These are phyloP conservation scores for Boechera stricta DNA, from an alignment of 345 rosid genomes.

Conservation along the genomic window DNA sequence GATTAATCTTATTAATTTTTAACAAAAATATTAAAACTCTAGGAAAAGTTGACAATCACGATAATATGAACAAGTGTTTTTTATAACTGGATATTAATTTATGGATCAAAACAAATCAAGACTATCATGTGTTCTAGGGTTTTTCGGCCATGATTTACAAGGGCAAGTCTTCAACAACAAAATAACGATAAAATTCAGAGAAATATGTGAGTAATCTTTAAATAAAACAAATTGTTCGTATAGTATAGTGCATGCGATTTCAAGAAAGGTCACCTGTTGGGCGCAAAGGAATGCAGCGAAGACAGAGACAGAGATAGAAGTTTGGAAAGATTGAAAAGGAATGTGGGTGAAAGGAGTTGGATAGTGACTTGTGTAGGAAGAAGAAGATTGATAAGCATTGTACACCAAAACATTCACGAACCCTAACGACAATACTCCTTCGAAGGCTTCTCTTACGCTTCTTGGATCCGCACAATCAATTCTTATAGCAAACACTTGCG, in stretches of 20 bases:
- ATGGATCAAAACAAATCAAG: background rate
- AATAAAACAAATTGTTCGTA: background rate
- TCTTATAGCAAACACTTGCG: constrained; percentile 92
- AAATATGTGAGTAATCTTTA: background rate
- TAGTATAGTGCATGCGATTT: background rate
- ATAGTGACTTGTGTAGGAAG: constrained; percentile 46
- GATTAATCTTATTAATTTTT: background rate
- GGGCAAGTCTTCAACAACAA: background rate
- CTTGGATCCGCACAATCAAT: constrained; percentile 87
- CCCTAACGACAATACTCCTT: constrained; percentile 92
- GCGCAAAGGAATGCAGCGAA: constrained; percentile 84
- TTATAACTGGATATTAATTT: background rate
- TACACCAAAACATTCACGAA: constrained; percentile 88
- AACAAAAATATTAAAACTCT: background rate
- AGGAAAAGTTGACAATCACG: background rate
- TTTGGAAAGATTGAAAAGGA: constrained; percentile 72
- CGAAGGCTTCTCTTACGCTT: constrained; percentile 92
- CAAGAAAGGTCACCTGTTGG: constrained; percentile 58
- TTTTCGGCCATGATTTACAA: background rate
- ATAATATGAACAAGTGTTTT: background rate
- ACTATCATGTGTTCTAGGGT: background rate
- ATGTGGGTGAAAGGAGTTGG: constrained; percentile 72
- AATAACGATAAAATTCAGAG: background rate
- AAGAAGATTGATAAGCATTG: constrained; percentile 70
- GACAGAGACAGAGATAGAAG: constrained; percentile 77